Conservation (phyloP, 2,329 filamentous ascomycete species). For the Aspergillus glaucus region DNA sequence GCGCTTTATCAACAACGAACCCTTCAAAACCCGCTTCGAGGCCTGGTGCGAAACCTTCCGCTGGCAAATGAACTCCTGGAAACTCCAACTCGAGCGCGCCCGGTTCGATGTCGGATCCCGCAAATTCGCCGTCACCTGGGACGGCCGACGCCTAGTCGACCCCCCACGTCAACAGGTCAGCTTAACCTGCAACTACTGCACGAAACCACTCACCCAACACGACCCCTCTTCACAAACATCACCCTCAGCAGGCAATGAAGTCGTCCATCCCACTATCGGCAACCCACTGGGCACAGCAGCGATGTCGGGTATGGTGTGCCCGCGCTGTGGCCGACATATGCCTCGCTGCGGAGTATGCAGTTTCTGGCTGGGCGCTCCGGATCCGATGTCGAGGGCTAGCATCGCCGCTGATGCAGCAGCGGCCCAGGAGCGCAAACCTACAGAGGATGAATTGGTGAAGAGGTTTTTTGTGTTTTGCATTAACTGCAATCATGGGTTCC, state of each 20-base stretch:
- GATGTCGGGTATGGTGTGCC: conserved; percentile 51
- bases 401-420: conserved; percentile 30
- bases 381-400: conserved; percentile 42
- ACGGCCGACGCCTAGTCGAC: conserved; percentile 44
- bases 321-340: conserved; percentile 56
- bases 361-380: conserved; percentile 55
- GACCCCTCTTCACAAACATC: conserved; percentile 28
- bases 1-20: conserved; percentile 49
- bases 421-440: conserved; percentile 18
- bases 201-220: conserved; percentile 48
- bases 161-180: conserved; percentile 49
- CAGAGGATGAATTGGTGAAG: conserved; percentile 44
- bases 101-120: conserved; percentile 55
- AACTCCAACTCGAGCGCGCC: conserved; percentile 53
- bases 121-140: conserved; percentile 45
- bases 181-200: conserved; percentile 56
- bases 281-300: conserved; percentile 30
- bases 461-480: conserved; percentile 57
- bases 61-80: conserved; percentile 56
- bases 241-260: conserved; percentile 22
- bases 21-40: conserved; percentile 48
- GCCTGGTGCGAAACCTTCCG: conserved; percentile 59
- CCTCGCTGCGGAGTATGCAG: conserved; percentile 58
- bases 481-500: conserved; percentile 58
- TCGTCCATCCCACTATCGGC: conserved; percentile 27